A percentile compares a stretch with the other conserved stretches of the same genome.
phyloP scores from a whole-genome alignment of 1,284 basidiomycete genomes.

The Sanghuangporus weigelae region DNA sequence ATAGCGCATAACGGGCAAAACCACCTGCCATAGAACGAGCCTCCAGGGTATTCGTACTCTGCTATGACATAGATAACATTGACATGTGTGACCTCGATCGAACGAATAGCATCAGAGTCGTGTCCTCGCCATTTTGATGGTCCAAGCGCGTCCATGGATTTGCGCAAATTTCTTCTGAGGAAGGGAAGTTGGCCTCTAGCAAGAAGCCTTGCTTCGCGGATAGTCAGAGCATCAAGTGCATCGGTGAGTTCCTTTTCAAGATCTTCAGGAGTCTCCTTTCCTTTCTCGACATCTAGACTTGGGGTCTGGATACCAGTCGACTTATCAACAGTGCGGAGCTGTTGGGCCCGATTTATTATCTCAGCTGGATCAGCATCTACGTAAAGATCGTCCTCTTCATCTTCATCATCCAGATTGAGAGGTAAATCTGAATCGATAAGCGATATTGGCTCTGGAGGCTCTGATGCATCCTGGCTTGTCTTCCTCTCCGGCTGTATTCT shows the following conservation, averaged over 20 bases:
- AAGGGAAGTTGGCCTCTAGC: conserved; percentile 7
- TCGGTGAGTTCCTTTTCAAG: neutral
- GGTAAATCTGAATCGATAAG: neutral
- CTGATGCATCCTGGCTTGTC: neutral
- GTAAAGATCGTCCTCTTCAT: neutral
- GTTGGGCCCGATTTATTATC: neutral
- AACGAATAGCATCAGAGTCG: neutral
- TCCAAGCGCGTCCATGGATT: conserved; percentile 2
- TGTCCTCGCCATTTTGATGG: neutral
- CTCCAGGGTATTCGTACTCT: neutral
- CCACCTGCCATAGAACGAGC: conserved; percentile 30
- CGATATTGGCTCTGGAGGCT: neutral
- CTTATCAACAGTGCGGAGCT: neutral
- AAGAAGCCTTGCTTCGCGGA: neutral
- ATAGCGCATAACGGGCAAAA: conserved; percentile 59
- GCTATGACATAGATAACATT: neutral
- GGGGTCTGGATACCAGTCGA: too few relatives aligned
- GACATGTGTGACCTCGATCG: neutral
- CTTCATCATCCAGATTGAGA: neutral
- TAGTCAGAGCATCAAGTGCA: neutral
- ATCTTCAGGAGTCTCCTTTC: neutral
- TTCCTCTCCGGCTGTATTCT: neutral
- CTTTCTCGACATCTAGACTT: neutral
- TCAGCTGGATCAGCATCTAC: neutral
- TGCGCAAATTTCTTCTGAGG: conserved; percentile 16